Percentiles rank a stretch among this genome's conserved stretches.
These are phyloP conservation scores for Starmera caribaea DNA, from an alignment of 805 yeast species.

Conservation along the genomic window DNA sequence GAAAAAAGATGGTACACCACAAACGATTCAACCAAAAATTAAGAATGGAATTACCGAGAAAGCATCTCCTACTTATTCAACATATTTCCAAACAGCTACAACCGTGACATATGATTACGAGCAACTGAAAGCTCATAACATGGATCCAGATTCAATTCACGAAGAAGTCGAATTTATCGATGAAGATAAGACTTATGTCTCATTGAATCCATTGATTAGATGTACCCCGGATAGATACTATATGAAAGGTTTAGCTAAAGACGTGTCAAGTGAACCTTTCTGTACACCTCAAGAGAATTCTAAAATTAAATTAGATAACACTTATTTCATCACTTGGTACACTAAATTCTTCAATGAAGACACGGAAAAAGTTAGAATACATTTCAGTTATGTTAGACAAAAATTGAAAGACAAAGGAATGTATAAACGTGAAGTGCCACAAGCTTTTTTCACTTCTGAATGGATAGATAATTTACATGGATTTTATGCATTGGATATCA, in stretches of 20 bases:
- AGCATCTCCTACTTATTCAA: conserved; percentile 61
- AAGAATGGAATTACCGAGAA: conserved; percentile 65
- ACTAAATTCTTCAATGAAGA: conserved; percentile 48
- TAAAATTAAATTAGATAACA: conserved; percentile 45
- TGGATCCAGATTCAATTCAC: conserved; percentile 50
- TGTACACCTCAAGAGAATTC: conserved; percentile 68
- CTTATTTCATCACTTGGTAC: conserved; percentile 79
- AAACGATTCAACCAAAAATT: conserved; percentile 66
- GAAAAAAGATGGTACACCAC: conserved; percentile 69
- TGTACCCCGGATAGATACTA: conserved; percentile 75
- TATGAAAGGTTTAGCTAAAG: conserved; percentile 53
- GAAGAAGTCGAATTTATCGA: conserved; percentile 45
- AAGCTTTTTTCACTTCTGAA: conserved; percentile 57
- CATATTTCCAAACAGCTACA: conserved; percentile 66
- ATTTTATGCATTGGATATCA: conserved; percentile 47
- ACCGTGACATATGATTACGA: conserved; percentile 49
- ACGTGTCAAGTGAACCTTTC: conserved; percentile 61
- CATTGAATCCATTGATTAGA: conserved; percentile 69
- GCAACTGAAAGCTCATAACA: conserved; percentile 62
- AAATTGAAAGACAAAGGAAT: conserved; percentile 45
- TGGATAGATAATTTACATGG: conserved; percentile 65
- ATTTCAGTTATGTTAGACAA: conserved; percentile 57
- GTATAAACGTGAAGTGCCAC: conserved; percentile 31
- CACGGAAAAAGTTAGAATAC: conserved; percentile 55
- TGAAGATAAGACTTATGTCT: conserved; percentile 67